phyloP scores from a whole-genome alignment of 2,329 filamentous ascomycete genomes.

The Taxawa tesnikishii region DNA sequence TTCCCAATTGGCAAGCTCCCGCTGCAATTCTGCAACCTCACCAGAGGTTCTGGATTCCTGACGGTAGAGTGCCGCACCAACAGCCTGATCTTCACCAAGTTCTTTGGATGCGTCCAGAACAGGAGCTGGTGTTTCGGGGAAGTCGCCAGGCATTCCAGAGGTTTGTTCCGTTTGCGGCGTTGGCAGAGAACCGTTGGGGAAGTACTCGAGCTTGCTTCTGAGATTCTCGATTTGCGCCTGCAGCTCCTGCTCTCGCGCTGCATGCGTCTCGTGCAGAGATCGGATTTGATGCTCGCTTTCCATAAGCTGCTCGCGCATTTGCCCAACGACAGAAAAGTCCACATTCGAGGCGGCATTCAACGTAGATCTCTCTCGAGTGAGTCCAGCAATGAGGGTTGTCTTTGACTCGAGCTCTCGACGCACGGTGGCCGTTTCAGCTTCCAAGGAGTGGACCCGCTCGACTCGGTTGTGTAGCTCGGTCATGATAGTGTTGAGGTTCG shows the following conservation, averaged over 20 bases:
- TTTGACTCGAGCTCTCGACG: slow-evolving; percentile 97
- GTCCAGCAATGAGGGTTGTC: slow-evolving; percentile 86
- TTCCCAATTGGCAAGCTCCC: slow-evolving; percentile 65
- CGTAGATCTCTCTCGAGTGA: slow-evolving; percentile 86
- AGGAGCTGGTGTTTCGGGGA: slow-evolving; percentile 22
- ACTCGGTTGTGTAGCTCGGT: slow-evolving; percentile 79
- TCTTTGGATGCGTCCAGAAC: slow-evolving; percentile 15
- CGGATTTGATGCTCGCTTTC: slow-evolving; percentile 71
- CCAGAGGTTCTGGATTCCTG: slow-evolving; percentile 30
- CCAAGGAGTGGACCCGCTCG: slow-evolving; percentile 80
- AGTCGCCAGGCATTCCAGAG: slow-evolving; percentile 23
- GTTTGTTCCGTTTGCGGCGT: slow-evolving; percentile 11
- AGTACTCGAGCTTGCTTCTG: slow-evolving; percentile 39
- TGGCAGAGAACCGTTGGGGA: slow-evolving; percentile 10
- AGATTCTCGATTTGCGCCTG: slow-evolving; percentile 58
- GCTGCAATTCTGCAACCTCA: slow-evolving; percentile 54
- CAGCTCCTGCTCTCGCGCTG: slow-evolving; percentile 63
- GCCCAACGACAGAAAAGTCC: slow-evolving; percentile 82
- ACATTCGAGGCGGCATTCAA: slow-evolving; percentile 68
- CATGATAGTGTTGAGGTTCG: slow-evolving; percentile 84
- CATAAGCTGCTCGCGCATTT: slow-evolving; percentile 76
- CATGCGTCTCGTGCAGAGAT: slow-evolving; percentile 59
- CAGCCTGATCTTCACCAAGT: slow-evolving; percentile 13
- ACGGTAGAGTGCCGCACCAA: slow-evolving; percentile 13
- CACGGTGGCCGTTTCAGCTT: slow-evolving; percentile 67